Evolutionary conservation across 306 rosid genomes (phyloP), one percentile per base, ranked within the genome.

Genomic region (Glycine soja): DNA sequence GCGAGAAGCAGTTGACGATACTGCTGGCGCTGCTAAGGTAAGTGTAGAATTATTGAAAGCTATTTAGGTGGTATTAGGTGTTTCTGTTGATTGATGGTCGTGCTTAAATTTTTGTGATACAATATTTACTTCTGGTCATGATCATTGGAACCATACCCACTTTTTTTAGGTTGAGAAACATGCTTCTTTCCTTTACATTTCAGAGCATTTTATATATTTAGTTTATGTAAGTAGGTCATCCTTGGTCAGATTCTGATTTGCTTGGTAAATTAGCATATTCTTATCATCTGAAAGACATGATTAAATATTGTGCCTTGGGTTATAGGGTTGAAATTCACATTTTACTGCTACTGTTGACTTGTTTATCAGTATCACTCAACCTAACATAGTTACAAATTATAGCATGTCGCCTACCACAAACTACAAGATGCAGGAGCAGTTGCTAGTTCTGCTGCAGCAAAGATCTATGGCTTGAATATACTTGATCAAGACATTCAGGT

Each of bases 21-120:
- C 99, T 48, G 99, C 99, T 45, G 99, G 98, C 76, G 97, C 99
- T 15, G 98, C 99, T 36, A 89, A 91, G 97, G 99, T 93, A 80
- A 54, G 80, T 81, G 74, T 75, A 73, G 78, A 83, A 72, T 72
- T 82, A 74, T 66, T 70, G 58, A 81, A 43, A 45, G 61, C 47
- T 70, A 67, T 12, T 71, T 81, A 64, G 32, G 56, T 86, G 67
- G 43, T 53, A 65, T 63, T 42, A 12, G 53, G 78, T 52, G 78
- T 58, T 63, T 62, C 54, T 76, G 57, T 72, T 70, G 57, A 79
- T 45, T 59, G 56, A 52, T 75, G 66, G 13, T 70, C 36, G 57
- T 8, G 4, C 45, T 72, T 77, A 19, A 68, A n/a, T 67, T 67
- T 24, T 69, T 52, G 4, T 38, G 65, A 19, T 62, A 3, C 75